These are phyloP conservation scores for Bathelium albidoporum DNA, from an alignment of 495 filamentous ascomycete genomes.

Conservation along the genomic window DNA sequence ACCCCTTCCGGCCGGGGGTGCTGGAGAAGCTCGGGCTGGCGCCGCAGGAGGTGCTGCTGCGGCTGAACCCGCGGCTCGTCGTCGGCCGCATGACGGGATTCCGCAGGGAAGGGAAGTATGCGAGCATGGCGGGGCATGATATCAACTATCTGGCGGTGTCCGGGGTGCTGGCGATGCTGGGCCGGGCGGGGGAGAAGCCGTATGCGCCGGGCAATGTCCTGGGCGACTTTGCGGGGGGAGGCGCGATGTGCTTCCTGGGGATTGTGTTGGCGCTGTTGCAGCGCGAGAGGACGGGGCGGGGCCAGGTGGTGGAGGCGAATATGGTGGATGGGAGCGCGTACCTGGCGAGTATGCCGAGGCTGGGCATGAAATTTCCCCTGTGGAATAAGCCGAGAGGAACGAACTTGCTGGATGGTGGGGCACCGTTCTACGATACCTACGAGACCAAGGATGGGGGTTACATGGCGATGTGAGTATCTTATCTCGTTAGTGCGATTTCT, in stretches of 20 bases:
- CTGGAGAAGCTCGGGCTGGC: conserved; percentile 72
- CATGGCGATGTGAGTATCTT: conserved; percentile 55
- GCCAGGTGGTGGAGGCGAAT: conserved; percentile 86
- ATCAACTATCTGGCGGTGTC: conserved; percentile 93
- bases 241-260: conserved; percentile 59
- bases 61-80: conserved; percentile 63
- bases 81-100: conserved; percentile 84
- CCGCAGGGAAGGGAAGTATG: conserved; percentile 73
- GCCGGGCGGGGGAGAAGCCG: conserved; percentile 56
- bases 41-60: conserved; percentile 51
- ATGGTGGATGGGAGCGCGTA: conserved; percentile 89
- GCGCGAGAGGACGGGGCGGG: conserved; percentile 50
- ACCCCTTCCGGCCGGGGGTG: conserved; percentile 85
- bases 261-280: conserved; percentile 53
- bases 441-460: conserved; percentile 70
- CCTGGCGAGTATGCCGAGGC: conserved; percentile 63
- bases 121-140: conserved; percentile 88
- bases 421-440: conserved; percentile 82
- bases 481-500: neutral
- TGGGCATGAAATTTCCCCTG: conserved; percentile 45
- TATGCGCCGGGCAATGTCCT: conserved; percentile 74
- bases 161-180: conserved; percentile 67
- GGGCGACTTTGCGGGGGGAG: conserved; percentile 86
- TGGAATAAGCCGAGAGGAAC: conserved; percentile 57
- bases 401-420: conserved; percentile 74